A percentile compares a stretch with the other conserved stretches of the same genome.
Conservation (phyloP, 169 alveolate genomes). For the Eimeria acervulina region DNA sequence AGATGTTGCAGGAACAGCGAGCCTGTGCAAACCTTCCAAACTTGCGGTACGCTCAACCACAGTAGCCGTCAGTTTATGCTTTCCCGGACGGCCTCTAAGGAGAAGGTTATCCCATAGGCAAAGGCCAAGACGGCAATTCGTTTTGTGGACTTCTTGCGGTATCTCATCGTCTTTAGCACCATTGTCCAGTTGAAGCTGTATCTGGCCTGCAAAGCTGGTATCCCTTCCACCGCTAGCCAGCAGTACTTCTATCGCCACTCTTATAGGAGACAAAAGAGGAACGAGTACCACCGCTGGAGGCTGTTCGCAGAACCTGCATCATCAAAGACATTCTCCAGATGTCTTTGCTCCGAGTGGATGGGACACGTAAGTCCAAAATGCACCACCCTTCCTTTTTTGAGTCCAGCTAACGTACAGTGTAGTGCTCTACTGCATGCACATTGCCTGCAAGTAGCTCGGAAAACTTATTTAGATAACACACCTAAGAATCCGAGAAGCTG, state of each 20-base stretch:
- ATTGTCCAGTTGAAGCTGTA: conserved; percentile 34
- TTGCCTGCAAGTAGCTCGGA: not conserved
- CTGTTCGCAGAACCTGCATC: conserved; percentile 72
- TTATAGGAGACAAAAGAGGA: not conserved
- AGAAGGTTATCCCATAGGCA: conserved; percentile 39
- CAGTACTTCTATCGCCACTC: conserved; percentile 64
- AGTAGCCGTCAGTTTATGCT: conserved; percentile 34
- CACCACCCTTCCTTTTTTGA: not conserved
- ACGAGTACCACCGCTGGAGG: conserved; percentile 68
- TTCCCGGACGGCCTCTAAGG: conserved; percentile 47
- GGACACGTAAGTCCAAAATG: too few relatives aligned
- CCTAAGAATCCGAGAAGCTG: conserved; percentile 44
- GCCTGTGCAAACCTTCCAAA: too few relatives aligned
- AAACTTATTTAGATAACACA: not conserved
- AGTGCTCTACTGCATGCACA: not conserved
- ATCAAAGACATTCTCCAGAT: not conserved
- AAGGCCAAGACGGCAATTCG: conserved; percentile 39
- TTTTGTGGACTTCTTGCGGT: not conserved
- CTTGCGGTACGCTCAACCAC: not conserved
- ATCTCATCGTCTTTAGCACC: not conserved
- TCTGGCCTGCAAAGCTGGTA: conserved; percentile 49
- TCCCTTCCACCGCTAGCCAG: conserved; percentile 28
- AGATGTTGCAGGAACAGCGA: conserved; percentile 20
- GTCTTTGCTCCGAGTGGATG: not conserved
- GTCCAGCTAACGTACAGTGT: not conserved